Evolutionary conservation across 495 filamentous ascomycete genomes (phyloP), one percentile per base, ranked within the genome.

Genomic region (Cercophora scortea): DNA sequence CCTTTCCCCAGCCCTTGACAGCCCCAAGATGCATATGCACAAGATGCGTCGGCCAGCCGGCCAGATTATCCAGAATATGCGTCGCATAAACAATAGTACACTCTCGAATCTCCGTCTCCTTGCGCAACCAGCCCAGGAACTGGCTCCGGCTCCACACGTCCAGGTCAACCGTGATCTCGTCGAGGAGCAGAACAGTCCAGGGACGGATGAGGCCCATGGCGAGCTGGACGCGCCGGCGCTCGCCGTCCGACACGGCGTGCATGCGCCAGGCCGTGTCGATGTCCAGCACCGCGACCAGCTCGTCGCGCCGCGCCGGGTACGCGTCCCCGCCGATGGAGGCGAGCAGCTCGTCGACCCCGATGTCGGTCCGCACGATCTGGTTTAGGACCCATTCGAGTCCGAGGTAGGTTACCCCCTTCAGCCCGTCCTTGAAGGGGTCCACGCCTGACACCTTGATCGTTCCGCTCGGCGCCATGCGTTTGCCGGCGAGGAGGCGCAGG

Each of bases 361-460:
- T 95, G 68, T 99, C 93, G 13, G 86, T 93, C 33, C 94, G 84
- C 36, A 97, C 94, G 60, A 96, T 94, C 35, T 84, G 86, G 73
- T 97, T 97, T n/a, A 97, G 81, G 11, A 97, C 94, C 94, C 94
- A 99, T 73, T 99, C 93, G 0, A 94, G 80, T 0, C 93, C 93
- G 6, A 99, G 85, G 67, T 99, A 99, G 45, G 90, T 96, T 25
- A 99, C 92, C 44, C 91, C 93, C 68, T 94, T 87, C 0, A 96
- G 78, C 10, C 82, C 81, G 18, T 88, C 79, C 60, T 85, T 86
- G 80, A 99, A 97, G 8, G 93, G 93, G 71, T 97, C 94, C 32
- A 87, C 79, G 48, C 87, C 88, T 35, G 79, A 84, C 41, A 99
- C 83, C 51, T 68, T 66, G 60, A 99, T 82, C 18, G 81, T 84